These are phyloP conservation scores for Termitomyces sp. DNA, from an alignment of 768 basidiomycete species.

Conservation along the genomic window DNA sequence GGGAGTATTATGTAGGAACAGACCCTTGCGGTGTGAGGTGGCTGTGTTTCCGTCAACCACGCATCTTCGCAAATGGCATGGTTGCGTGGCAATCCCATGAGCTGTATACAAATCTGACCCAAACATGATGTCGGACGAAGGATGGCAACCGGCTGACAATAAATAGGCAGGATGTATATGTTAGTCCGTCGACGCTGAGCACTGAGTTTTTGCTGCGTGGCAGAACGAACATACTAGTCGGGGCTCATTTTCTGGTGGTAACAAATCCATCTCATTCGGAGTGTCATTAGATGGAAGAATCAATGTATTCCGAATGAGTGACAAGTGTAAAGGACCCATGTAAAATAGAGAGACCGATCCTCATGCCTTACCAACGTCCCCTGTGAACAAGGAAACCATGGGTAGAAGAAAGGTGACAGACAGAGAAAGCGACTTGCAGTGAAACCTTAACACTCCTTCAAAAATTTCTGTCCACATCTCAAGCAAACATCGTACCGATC, in stretches of 20 bases:
- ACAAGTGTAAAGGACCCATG: neutral
- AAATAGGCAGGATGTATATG: neutral
- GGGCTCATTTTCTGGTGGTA: neutral
- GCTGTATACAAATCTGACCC: neutral
- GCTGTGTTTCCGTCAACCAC: neutral
- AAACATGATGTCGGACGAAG: neutral
- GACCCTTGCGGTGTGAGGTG: neutral
- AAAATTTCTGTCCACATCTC: conserved; percentile 8
- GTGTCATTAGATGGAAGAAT: too few relatives aligned
- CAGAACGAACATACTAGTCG: neutral
- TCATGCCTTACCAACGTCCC: neutral
- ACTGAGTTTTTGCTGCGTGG: neutral
- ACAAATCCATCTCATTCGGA: neutral
- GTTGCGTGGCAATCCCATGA: neutral
- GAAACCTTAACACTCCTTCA: neutral
- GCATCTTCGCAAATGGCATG: neutral
- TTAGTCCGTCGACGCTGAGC: too few relatives aligned
- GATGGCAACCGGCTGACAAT: neutral
- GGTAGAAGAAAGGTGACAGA: neutral
- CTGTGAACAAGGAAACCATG: neutral
- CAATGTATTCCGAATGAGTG: neutral
- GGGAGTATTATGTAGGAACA: neutral
- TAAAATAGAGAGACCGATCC: neutral
- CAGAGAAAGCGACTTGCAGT: neutral
- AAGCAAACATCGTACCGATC: conserved; percentile 8